A percentile compares a stretch with the other conserved stretches of the same genome.
Evolutionary conservation across 139 green algal genomes (phyloP).

Genomic region (Chlamydomonas schloesseri): DNA sequence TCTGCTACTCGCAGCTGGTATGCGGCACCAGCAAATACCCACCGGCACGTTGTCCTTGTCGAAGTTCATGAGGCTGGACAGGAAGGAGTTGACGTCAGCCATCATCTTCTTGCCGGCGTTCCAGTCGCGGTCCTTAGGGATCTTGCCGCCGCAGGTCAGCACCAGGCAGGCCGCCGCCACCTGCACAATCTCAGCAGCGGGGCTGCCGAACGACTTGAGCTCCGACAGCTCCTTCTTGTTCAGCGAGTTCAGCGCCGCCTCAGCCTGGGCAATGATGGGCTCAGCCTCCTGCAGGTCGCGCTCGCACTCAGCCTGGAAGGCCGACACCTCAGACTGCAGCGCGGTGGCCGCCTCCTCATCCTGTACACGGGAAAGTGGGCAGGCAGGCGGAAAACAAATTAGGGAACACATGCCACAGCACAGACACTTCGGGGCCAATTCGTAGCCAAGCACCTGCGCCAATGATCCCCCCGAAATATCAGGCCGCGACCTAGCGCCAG

Average conservation of each 20-base stretch:
- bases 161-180: slow-evolving; percentile 90
- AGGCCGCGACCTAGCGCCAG: too few relatives aligned
- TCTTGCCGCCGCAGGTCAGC: slow-evolving; percentile 86
- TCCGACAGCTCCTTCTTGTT: slow-evolving; percentile 91
- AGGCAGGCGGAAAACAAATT: too few relatives aligned
- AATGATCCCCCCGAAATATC: too few relatives aligned
- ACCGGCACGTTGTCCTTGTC: slow-evolving; percentile 93
- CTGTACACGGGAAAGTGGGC: not conserved
- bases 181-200: slow-evolving; percentile 84
- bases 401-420: too few relatives aligned
- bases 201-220: slow-evolving; percentile 93
- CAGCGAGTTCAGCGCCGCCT: slow-evolving; percentile 91
- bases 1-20: too few relatives aligned
- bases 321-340: slow-evolving; percentile 72
- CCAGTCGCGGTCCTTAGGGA: slow-evolving; percentile 92
- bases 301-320: slow-evolving; percentile 89
- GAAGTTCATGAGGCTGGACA: slow-evolving; percentile 88
- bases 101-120: slow-evolving; percentile 90
- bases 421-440: too few relatives aligned
- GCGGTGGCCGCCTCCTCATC: slow-evolving; percentile 75
- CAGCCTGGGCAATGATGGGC: slow-evolving; percentile 89
- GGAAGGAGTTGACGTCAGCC: slow-evolving; percentile 92
- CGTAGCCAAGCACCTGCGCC: too few relatives aligned
- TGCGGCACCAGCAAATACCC: too few relatives aligned
- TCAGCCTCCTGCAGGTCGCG: slow-evolving; percentile 82